Evolutionary conservation across 2,329 filamentous ascomycete genomes (phyloP), one percentile per base, ranked within the genome.

Genomic region (Pseudogymnoascus sp.): DNA sequence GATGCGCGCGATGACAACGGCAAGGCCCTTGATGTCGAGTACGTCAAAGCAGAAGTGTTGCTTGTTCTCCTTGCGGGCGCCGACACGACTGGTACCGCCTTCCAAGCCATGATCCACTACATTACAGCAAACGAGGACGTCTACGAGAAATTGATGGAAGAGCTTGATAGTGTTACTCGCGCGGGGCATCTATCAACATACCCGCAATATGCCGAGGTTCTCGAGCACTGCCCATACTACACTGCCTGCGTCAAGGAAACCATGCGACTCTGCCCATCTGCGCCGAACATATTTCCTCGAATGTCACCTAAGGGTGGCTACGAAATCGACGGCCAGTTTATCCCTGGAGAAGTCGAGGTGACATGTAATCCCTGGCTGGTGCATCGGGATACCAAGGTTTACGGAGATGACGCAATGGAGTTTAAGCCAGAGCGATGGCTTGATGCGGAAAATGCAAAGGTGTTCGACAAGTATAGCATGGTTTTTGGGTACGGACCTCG

Each of bases 361-460:
- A 78, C 78, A 0, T 77, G 73, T 29, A 77, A 80, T 64, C 76
- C 80, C 2, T 82, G 78, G 70, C 71, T 78, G 14, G 74, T 81
- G 50, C 77, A 82, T 42, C 75, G 79, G 2, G 75, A 81, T 64
- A 67, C 67, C 33, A 69, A 64, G 7, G 67, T 82, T 5, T 78
- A 74, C 65, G 77, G 77, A 4, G 64, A 68, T 3, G 80, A 83
- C 64, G 76, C 77, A 0, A 72, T 76, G 3, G 67, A 74, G 3
- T 82, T 81, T 69, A 74, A 77, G 1, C 81, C 80, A 0, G 80
- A 82, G 70, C 71, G 80, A 14, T 83, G 80, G 79, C 67, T 81
- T 6, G 72, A 77, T 8, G 73, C 70, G 11, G 73, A 78, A 35
- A 73, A 72, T 44, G 73, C 74, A 0, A 77, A 75, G 65, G 68